These are phyloP conservation scores for Sporothrix dimorphospora DNA, from an alignment of 2,329 filamentous ascomycete species.

Conservation along the genomic window DNA sequence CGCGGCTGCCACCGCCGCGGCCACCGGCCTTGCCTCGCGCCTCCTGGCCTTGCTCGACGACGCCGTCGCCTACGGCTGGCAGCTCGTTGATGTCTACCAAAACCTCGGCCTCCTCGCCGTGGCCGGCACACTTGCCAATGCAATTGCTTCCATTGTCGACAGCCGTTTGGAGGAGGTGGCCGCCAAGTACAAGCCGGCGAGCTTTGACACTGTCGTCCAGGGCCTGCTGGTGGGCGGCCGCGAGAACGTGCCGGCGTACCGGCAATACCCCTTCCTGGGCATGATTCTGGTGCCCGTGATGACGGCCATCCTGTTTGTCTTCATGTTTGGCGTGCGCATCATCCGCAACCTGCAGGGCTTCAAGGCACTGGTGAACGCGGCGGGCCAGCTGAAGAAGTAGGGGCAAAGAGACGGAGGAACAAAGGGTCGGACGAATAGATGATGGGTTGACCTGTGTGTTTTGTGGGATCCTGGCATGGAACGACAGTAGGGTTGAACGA, in stretches of 20 bases:
- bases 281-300: conserved; percentile 19
- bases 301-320: conserved; percentile 4
- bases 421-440: background rate
- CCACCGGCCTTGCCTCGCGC: background rate
- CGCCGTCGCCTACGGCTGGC: conserved; percentile 7
- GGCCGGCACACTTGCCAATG: conserved; percentile 5
- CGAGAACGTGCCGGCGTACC: background rate
- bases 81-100: background rate
- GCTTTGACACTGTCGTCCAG: background rate
- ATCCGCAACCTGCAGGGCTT: background rate
- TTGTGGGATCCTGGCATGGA: background rate
- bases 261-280: conserved; percentile 26
- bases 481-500: background rate
- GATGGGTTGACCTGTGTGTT: background rate
- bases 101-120: background rate
- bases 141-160: background rate
- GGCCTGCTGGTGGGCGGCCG: background rate
- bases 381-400: background rate
- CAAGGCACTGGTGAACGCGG: background rate
- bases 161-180: background rate
- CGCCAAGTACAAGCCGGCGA: conserved; percentile 15
- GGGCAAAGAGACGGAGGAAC: background rate
- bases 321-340: conserved; percentile 13
- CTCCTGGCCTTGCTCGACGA: background rate
- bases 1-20: background rate